Evolutionary conservation across 2,329 filamentous ascomycete genomes (phyloP), one percentile per base, ranked within the genome.

Genomic region (Venturia effusa): DNA sequence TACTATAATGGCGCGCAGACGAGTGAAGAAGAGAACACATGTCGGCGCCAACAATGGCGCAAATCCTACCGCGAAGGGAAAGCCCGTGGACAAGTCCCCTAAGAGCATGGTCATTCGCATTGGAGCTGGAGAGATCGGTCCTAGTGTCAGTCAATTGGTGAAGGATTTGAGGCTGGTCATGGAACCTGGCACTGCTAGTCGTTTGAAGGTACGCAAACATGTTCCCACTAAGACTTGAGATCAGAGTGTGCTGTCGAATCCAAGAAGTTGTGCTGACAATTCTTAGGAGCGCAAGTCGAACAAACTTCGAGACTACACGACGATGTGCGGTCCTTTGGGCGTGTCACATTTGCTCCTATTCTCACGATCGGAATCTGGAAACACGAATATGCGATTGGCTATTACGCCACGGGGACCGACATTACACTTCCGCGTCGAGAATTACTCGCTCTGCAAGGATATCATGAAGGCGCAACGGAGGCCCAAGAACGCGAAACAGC

Each of bases 41-140:
- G 76, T 87, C 63, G 86, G 87, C 66, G 84, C 87, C 61, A 82
- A 80, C 66, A 84, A 84, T 69, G 83, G 83, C 39, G 64, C 40
- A 24, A 39, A 55, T 17, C 40, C 70, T 82, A 70, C 70, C 80
- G 70, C 69, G 78, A 67, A 68, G 80, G 71, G 84, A 64, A 85
- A 86, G 75, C 83, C 86, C 30, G 81, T 79, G 65, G 80, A 83
- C 62, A 85, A 86, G 68, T 83, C 86, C 61, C 94, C 94, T 40
- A 97, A 97, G 82, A 95, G 89, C 74, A 97, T 99, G 93, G 93
- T 99, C 65, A 96, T 99, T 76, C 90, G 94, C 69, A 92, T 97
- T 71, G 94, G 94, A 70, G 93, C 92, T 70, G 89, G 92, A 71
- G 90, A 97, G 73, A 91, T 99, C 62, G 94, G 94, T 65, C 85